These are phyloP conservation scores for Fraxinus angustifolia DNA, from an alignment of 305 asterid species.

Conservation along the genomic window DNA sequence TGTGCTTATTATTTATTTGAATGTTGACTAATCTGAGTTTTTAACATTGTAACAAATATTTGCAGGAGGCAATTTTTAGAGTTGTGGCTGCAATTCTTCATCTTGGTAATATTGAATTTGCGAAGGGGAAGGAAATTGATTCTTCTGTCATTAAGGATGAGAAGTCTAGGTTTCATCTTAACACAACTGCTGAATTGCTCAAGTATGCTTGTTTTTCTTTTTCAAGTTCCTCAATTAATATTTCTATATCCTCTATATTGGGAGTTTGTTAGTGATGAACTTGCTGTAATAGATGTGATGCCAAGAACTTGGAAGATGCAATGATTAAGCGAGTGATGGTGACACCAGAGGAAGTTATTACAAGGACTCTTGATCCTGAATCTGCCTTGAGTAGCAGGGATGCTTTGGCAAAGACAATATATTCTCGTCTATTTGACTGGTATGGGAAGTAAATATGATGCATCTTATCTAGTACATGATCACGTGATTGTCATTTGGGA, in stretches of 20 bases:
- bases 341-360: constrained; percentile 84
- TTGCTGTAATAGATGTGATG: constrained; percentile 51
- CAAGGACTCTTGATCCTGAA: constrained; percentile 70
- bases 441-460: constrained; percentile 17
- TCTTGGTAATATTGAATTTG: constrained; percentile 68
- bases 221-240: neutral
- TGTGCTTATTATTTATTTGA: neutral
- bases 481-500: neutral
- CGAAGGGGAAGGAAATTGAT: constrained; percentile 66
- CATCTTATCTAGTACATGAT: neutral
- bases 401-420: constrained; percentile 71
- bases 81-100: constrained; percentile 79
- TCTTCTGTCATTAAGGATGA: constrained; percentile 68
- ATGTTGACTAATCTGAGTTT: neutral
- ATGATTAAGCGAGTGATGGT: constrained; percentile 80
- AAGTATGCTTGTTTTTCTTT: constrained; percentile 36
- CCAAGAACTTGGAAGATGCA: constrained; percentile 63
- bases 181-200: constrained; percentile 68
- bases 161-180: constrained; percentile 64
- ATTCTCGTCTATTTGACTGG: constrained; percentile 85
- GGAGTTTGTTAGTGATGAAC: neutral
- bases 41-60: neutral
- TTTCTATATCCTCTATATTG: neutral
- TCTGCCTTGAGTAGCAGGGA: constrained; percentile 72
- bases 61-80: constrained; percentile 83